phyloP scores from a whole-genome alignment of 192 early-diverging fungal species.

The Coemansia sp. region DNA sequence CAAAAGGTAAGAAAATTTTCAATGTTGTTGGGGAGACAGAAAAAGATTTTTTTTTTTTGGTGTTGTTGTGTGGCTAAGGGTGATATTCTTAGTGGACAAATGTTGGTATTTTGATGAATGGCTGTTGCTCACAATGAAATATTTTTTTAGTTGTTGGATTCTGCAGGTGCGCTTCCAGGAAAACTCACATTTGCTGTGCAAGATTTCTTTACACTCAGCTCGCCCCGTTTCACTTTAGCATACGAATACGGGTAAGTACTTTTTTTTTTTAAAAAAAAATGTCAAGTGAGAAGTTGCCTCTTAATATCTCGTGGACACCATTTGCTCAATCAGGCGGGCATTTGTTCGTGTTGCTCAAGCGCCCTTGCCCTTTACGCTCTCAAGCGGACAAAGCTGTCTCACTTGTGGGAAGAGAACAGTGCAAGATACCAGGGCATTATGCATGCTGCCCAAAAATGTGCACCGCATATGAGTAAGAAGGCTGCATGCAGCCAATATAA shows the following conservation, averaged over 20 bases:
- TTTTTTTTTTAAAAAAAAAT: neutral
- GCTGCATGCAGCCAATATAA: constrained; percentile 4
- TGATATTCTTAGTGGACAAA: neutral
- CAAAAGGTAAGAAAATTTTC: constrained; percentile 21
- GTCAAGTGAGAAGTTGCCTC: no score
- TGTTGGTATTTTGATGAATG: no score
- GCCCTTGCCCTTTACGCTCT: no score
- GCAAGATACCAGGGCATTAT: neutral
- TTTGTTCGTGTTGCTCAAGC: no score
- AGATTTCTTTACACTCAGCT: constrained; percentile 32
- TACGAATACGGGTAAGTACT: constrained; percentile 50
- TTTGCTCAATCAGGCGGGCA: no score
- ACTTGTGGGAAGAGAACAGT: neutral
- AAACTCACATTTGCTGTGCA: constrained; percentile 37
- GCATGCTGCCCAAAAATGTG: constrained; percentile 7
- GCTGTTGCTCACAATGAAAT: neutral
- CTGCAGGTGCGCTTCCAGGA: constrained; percentile 12
- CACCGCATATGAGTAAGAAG: no score
- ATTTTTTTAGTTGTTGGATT: constrained; percentile 26
- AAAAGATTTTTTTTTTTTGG: neutral
- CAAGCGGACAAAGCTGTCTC: no score
- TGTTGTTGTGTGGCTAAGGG: neutral
- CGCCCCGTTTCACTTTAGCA: constrained; percentile 39
- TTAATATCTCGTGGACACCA: no score
- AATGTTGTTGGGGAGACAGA: neutral